Base-by-base conservation (phyloP, 225 moss, liverwort and hornwort species). In the Physcomitrellopsis africana region DNA sequence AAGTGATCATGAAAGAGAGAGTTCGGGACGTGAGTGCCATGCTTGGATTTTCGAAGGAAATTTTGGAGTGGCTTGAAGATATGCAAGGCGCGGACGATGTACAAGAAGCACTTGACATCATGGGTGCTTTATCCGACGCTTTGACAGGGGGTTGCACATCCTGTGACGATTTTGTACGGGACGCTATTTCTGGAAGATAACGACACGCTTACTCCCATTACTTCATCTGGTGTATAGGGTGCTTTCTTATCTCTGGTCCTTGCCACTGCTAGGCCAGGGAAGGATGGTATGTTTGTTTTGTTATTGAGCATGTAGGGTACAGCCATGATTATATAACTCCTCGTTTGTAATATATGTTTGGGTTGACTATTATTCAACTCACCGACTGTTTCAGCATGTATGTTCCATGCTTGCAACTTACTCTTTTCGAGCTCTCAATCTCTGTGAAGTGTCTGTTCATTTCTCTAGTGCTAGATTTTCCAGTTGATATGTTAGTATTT, bases 21-120 rank as follows among this genome's bases (percentile, higher is more conserved):
- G 88, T 95, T 19, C 87, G 92, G 29, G 95, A 95, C 52, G 92
- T 95, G 7, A 79, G 90, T 49, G 86, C 89, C 43, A 83, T 99
- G 82, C 80, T 95, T 13, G 88, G 85, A 1, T 93, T 95, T 76
- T 80, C 92, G 5, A 99, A 95, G 76, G 99, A 99, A 77, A 83
- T 93, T 66, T 72, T 99, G 66, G 99, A 99, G 77, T 99, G 95
- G 99, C 81, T 92, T 46, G 93, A 99, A 86, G 99, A 99, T 63
- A 93, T 99, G 84, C 95, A 92, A 66, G 87, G 85, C 1, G 90
- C 93, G 1, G 87, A 83, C 10, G 95, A 99, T 77, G 89, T 92
- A 60, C 95, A 99, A 79, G 99, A 99, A 81, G 90, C 92, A n/a
- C 82, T 99, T 55, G 99, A 93, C 78, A 89, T 99, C 76, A 95